Conservation (phyloP, 331 rosid genomes). For the Malus hybrid region DNA sequence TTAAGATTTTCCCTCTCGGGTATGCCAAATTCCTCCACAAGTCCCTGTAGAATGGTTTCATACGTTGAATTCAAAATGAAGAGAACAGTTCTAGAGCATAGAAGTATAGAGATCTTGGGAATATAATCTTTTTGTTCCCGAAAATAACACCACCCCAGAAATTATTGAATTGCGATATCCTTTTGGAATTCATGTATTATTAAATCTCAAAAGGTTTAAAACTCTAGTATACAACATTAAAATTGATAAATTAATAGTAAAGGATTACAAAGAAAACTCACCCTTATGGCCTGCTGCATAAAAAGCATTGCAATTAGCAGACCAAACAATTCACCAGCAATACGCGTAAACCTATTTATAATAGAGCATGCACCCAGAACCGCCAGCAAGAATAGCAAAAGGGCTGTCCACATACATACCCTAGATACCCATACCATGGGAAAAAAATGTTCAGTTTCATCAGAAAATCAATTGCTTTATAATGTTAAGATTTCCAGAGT, state of each 20-base stretch:
- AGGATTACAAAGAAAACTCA: conserved; percentile 29
- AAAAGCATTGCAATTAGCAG: conserved; percentile 92
- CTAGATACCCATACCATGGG: conserved; percentile 26
- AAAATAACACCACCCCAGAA: neutral
- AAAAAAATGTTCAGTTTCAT: conserved; percentile 7
- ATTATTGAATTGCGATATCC: neutral
- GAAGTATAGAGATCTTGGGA: neutral
- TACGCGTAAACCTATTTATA: conserved; percentile 88
- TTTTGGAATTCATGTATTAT: neutral
- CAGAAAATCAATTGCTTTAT: conserved; percentile 1
- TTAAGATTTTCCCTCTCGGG: conserved; percentile 49
- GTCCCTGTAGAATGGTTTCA: conserved; percentile 53
- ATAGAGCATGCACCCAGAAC: conserved; percentile 92
- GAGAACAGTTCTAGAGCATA: neutral
- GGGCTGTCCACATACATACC: conserved; percentile 95
- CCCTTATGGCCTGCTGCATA: conserved; percentile 97
- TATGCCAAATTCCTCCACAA: conserved; percentile 79
- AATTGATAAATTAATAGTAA: neutral
- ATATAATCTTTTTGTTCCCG: neutral
- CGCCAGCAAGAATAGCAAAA: conserved; percentile 83
- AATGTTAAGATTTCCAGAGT: neutral
- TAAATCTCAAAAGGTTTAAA: neutral
- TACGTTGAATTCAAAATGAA: neutral
- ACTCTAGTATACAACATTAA: neutral
- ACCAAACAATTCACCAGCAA: conserved; percentile 97